Evolutionary conservation across 2,329 filamentous ascomycete species (phyloP), one percentile per base, ranked within the genome.

Genomic region (Calonectria crousiana): DNA sequence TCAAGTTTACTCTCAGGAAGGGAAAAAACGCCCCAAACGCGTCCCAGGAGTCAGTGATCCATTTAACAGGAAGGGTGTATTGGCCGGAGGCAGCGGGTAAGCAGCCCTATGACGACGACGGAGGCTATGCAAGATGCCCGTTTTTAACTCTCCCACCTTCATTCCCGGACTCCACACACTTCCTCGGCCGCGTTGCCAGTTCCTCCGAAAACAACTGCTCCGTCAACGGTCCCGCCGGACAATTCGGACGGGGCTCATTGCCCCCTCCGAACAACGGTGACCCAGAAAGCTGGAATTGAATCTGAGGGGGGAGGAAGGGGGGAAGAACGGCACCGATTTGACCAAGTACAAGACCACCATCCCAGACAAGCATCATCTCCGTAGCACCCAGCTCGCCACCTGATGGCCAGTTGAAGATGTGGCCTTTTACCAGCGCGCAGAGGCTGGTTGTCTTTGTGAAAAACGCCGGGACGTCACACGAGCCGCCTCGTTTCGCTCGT

Each of bases 401-500:
- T 36, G 36, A n/a, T 47, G 58, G 34, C 38, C 58, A 9, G 51
- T 60, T 30, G 51, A 34, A 36, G 5, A 58, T 36, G 60, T 38
- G 60, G 68, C 23, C n/a, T 56, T 30, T 28, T 41, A n/a, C 67
- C 53, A 38, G 23, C 3, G 26, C 16, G 47, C 23, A 56, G 28
- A 23, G 51, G 36, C 56, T 64, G 30, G 28, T 20, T 65, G 23
- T 64, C 53, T 67, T 51, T 38, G 20, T 30, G 64, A 32, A 53
- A 71, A 71, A 73, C 68, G 67, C 73, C 58, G 58, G 67, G 64
- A 74, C 65, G 74, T 74, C 58, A 72, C 67, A 70, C 72, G 71
- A 75, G 71, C 52, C 69, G 47, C 67, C 67, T 69, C 47, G 36
- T 44, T 38, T 52, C 41, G 30, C 41, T 77, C 38, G 34, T 72